Percentiles rank a stretch among this genome's conserved stretches.
Evolutionary conservation across 1,284 basidiomycete species (phyloP).

Genomic region (Golubevia pallescens): DNA sequence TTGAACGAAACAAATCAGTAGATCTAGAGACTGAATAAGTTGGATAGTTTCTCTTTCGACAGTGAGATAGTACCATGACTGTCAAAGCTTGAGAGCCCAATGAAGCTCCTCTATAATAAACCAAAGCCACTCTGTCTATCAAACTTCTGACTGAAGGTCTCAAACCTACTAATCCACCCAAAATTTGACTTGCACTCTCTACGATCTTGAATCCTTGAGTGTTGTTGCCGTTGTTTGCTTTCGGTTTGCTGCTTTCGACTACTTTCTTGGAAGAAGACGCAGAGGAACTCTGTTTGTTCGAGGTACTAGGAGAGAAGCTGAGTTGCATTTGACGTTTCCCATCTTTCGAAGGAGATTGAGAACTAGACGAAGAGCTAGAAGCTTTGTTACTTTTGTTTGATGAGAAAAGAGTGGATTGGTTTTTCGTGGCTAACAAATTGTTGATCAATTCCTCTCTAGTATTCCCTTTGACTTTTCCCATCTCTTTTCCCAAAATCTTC

Average conservation of each 20-base stretch:
- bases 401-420: slow-evolving; percentile 33
- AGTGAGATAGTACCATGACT: slow-evolving; percentile 44
- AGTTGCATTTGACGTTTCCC: too few relatives aligned
- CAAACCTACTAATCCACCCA: slow-evolving; percentile 12
- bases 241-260: too few relatives aligned
- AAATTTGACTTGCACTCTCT: background rate
- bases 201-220: too few relatives aligned
- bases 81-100: slow-evolving; percentile 47
- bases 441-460: slow-evolving; percentile 32
- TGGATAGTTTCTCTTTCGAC: slow-evolving; percentile 41
- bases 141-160: slow-evolving; percentile 15
- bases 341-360: too few relatives aligned
- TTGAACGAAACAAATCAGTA: slow-evolving; percentile 35
- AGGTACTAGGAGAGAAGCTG: too few relatives aligned
- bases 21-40: slow-evolving; percentile 29
- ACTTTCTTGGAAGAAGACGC: too few relatives aligned
- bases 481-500: slow-evolving; percentile 42
- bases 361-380: too few relatives aligned
- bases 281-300: too few relatives aligned
- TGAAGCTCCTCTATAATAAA: slow-evolving; percentile 52
- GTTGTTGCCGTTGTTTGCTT: too few relatives aligned
- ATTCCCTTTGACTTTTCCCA: slow-evolving; percentile 29
- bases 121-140: slow-evolving; percentile 53
- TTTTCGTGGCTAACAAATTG: slow-evolving; percentile 29
- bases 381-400: too few relatives aligned